Evolutionary conservation across 2,329 filamentous ascomycete species (phyloP).

Genomic region (Juglanconis oblonga): DNA sequence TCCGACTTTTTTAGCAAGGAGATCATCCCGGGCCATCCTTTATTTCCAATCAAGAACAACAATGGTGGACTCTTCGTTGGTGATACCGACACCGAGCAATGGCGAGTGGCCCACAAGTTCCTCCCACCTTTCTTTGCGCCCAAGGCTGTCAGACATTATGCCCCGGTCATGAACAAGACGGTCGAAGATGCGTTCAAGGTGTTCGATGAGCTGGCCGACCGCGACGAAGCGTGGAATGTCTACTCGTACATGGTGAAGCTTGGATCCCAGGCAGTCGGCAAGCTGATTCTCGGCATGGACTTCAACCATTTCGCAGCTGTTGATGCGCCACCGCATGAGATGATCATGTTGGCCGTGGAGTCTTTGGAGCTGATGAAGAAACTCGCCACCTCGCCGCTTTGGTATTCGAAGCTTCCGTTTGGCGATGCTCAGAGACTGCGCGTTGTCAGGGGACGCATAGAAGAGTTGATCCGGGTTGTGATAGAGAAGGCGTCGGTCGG

Average conservation of each 20-base stretch:
- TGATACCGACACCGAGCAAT: conserved; percentile 50
- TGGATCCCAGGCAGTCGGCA: conserved; percentile 42
- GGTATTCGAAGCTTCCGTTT: conserved; percentile 57
- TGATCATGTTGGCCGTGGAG: conserved; percentile 37
- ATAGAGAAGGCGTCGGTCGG: conserved; percentile 37
- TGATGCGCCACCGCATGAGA: conserved; percentile 47
- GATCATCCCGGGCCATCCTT: conserved; percentile 48
- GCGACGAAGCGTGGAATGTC: conserved; percentile 45
- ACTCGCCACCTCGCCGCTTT: conserved; percentile 49
- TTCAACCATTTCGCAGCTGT: conserved; percentile 41
- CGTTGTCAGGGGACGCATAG: conserved; percentile 30
- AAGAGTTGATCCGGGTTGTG: conserved; percentile 35
- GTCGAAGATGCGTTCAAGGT: conserved; percentile 49
- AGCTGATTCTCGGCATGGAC: conserved; percentile 43
- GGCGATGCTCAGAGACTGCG: conserved; percentile 49
- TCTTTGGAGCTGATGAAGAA: conserved; percentile 57
- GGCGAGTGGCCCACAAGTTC: conserved; percentile 57
- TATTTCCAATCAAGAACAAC: conserved; percentile 39
- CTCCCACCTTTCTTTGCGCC: conserved; percentile 56
- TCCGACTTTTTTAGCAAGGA: conserved; percentile 52
- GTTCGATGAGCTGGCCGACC: conserved; percentile 48
- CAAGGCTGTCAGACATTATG: conserved; percentile 60
- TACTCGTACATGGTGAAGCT: conserved; percentile 51
- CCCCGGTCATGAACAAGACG: conserved; percentile 55
- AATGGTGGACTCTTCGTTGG: conserved; percentile 43